Base-by-base conservation (phyloP, 2,329 filamentous ascomycete genomes). In the Sarocladium kiliense region DNA sequence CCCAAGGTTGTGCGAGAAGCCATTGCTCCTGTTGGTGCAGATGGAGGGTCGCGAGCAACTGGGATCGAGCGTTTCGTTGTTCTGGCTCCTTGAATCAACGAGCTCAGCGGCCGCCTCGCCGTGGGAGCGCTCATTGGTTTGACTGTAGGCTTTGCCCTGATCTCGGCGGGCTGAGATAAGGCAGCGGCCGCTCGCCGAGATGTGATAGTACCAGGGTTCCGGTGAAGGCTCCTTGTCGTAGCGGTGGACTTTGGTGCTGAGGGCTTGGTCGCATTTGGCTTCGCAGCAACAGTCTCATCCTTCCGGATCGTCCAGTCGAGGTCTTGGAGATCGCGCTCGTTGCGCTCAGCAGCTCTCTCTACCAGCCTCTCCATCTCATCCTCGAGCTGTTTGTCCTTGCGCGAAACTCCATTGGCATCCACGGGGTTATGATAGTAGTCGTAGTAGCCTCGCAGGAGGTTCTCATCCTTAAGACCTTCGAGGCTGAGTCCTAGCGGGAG, bases 1-100 rank as follows among this genome's bases (percentile, higher is more conserved):
- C 92, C 92, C 41, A 96, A 79, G 0, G 91, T 96, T 55, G 84
- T 92, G 59, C 86, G 84, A 1, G 91, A 96, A 5, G 84, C 85
- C 5, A 81, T 82, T 21, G 32, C 36, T 26, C 9, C 30, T 12
- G 50, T 27, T 6, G 23, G n/a, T 27, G 11, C 50, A 19, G 50
- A 5, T 3, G 50, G 32, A n/a, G 50, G 32, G 36, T 53, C 34
- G 16, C 34, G 50, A 27, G 50, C 50, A 10, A 27, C 34, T 6
- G 32, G 21, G 4, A 71, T 62, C 5, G 70, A 62, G n/a, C 72
- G 66, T 53, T 77, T 77, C 57, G 65, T 53, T 56, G 65, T 59
- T 45, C 61, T 69, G 26, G 63, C 62, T 7, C 65, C 63, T 11
- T 66, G 61, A 16, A 72, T 59, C 11, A 71, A 57, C 10, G 66